Conservation (phyloP, 805 yeast species). For the Candida ascalaphidarum region DNA sequence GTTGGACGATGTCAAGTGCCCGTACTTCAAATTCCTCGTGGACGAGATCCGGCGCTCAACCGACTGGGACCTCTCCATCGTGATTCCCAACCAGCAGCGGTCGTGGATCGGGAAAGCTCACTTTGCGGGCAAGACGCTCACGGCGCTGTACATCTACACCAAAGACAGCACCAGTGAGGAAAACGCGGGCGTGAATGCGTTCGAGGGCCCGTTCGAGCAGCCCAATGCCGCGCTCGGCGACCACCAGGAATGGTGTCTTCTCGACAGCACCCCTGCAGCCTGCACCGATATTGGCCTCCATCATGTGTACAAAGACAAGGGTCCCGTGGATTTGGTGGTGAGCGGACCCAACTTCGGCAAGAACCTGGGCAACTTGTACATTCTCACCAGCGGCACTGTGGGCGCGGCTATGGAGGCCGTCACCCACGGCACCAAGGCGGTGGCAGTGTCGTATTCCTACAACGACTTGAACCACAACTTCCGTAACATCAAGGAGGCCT, state of each 20-base stretch:
- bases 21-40: conserved; percentile 76
- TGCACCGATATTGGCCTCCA: conserved; percentile 87
- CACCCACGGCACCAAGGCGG: conserved; percentile 56
- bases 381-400: conserved; percentile 87
- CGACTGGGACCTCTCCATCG: conserved; percentile 79
- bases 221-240: conserved; percentile 37
- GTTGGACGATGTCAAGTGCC: conserved; percentile 67
- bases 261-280: conserved; percentile 95
- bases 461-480: conserved; percentile 42
- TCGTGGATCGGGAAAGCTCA: conserved; percentile 99
- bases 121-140: conserved; percentile 65
- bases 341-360: conserved; percentile 97
- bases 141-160: conserved; percentile 59
- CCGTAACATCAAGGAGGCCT: conserved; percentile 51
- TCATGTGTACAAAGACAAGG: conserved; percentile 44
- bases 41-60: conserved; percentile 57
- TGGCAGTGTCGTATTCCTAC: conserved; percentile 87
- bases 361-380: conserved; percentile 82
- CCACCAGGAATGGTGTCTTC: conserved; percentile 72
- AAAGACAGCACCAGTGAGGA: conserved; percentile 31
- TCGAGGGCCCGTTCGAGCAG: conserved; percentile 56
- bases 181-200: conserved; percentile 30
- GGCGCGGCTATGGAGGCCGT: conserved; percentile 97
- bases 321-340: conserved; percentile 74
- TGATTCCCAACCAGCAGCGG: conserved; percentile 76